Evolutionary conservation across 805 yeast genomes (phyloP).

Genomic region (Metschnikowia cubensis): DNA sequence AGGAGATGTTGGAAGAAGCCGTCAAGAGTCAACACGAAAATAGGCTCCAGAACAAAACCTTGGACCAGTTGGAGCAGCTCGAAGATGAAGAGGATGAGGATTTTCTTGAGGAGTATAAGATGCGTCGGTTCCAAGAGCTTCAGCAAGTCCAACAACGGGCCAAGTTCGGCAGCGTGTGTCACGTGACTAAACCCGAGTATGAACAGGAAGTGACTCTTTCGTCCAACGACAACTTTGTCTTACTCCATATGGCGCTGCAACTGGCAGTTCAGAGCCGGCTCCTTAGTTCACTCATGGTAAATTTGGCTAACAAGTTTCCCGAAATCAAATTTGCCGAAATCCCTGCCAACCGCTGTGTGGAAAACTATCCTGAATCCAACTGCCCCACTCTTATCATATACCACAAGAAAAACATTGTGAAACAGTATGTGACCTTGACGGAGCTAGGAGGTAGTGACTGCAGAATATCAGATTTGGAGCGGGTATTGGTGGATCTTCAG

Average conservation of each 20-base stretch:
- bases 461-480: conserved; percentile 64
- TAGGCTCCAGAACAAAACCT: conserved; percentile 68
- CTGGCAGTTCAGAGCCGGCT: conserved; percentile 72
- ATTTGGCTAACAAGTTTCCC: conserved; percentile 61
- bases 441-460: conserved; percentile 84
- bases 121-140: conserved; percentile 73
- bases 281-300: conserved; percentile 52
- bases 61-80: conserved; percentile 79
- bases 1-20: conserved; percentile 84
- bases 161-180: conserved; percentile 71
- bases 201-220: conserved; percentile 81
- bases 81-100: conserved; percentile 95
- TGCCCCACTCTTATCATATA: conserved; percentile 90
- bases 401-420: conserved; percentile 69
- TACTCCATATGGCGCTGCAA: conserved; percentile 72
- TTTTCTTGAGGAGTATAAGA: conserved; percentile 72
- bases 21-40: conserved; percentile 74
- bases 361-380: conserved; percentile 82
- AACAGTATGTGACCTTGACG: conserved; percentile 76
- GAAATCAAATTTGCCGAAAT: conserved; percentile 92
- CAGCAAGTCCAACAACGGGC: conserved; percentile 52
- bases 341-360: conserved; percentile 86
- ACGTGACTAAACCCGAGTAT: conserved; percentile 85
- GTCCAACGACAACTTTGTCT: conserved; percentile 57
- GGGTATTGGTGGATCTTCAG: conserved; percentile 59